A percentile compares a stretch with the other conserved stretches of the same genome.
Evolutionary conservation across 441 rosid species (phyloP).

Genomic region (Euphorbia schlechtendalii): DNA sequence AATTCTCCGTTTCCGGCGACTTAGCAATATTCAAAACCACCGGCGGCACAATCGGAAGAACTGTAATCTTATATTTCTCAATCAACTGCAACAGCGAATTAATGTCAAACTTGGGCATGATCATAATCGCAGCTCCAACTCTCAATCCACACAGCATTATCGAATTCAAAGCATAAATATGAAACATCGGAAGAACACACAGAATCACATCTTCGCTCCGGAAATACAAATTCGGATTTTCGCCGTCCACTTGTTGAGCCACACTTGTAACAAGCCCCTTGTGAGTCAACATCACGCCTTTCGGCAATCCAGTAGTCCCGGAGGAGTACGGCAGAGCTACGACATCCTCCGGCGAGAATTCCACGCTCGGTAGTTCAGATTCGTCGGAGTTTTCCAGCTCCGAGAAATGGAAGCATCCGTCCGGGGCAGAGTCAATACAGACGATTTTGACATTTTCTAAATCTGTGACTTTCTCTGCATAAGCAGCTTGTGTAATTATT

Average conservation of each 20-base stretch:
- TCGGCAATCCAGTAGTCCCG: slow-evolving; percentile 65
- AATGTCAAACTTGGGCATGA: slow-evolving; percentile 60
- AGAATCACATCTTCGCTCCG: slow-evolving; percentile 45
- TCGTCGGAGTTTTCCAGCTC: slow-evolving; percentile 34
- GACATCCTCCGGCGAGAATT: slow-evolving; percentile 43
- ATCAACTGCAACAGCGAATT: slow-evolving; percentile 34
- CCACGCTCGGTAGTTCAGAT: slow-evolving; percentile 26
- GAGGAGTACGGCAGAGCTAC: slow-evolving; percentile 65
- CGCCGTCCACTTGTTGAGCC: slow-evolving; percentile 69
- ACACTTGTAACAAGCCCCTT: slow-evolving; percentile 53
- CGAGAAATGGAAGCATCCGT: slow-evolving; percentile 45
- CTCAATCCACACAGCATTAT: slow-evolving; percentile 50
- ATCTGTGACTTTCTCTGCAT: slow-evolving; percentile 34
- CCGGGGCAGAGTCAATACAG: slow-evolving; percentile 33
- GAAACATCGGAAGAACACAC: slow-evolving; percentile 58
- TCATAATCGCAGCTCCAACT: slow-evolving; percentile 61
- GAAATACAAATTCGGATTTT: slow-evolving; percentile 57
- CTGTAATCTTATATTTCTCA: slow-evolving; percentile 39
- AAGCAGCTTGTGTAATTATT: slow-evolving; percentile 45
- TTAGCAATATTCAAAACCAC: slow-evolving; percentile 44
- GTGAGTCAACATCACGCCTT: slow-evolving; percentile 72
- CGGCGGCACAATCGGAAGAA: slow-evolving; percentile 65
- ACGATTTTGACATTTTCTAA: slow-evolving; percentile 32
- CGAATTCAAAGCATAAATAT: slow-evolving; percentile 48
- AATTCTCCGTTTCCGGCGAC: slow-evolving; percentile 32